These are phyloP conservation scores for Paramyrothecium sp. DNA, from an alignment of 2,329 filamentous ascomycete species.

Conservation along the genomic window DNA sequence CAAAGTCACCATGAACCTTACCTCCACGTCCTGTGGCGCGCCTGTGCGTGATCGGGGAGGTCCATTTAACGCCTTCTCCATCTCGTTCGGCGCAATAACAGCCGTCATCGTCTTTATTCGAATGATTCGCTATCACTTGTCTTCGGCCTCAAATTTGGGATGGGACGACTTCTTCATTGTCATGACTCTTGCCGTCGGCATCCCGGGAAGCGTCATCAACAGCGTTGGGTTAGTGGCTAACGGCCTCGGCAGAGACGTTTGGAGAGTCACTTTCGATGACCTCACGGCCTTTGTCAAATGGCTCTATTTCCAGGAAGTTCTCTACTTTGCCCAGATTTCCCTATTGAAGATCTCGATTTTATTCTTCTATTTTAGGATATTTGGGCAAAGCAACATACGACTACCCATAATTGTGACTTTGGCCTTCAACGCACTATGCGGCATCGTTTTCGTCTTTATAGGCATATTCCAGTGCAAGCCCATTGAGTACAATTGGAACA, in stretches of 20 bases:
- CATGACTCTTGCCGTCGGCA: constrained; percentile 14
- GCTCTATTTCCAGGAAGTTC: constrained; percentile 33
- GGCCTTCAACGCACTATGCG: constrained; percentile 30
- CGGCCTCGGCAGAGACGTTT: constrained; percentile 42
- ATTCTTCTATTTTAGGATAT: constrained; percentile 48
- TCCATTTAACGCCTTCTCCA: constrained; percentile 25
- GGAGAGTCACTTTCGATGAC: constrained; percentile 33
- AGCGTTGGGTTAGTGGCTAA: constrained; percentile 20
- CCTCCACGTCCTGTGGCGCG: constrained; percentile 15
- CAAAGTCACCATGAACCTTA: constrained; percentile 13
- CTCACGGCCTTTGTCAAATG: constrained; percentile 36
- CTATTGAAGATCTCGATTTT: constrained; percentile 45
- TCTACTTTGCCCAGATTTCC: constrained; percentile 41
- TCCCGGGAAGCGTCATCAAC: constrained; percentile 21
- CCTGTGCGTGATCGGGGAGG: constrained; percentile 20
- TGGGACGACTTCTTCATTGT: constrained; percentile 29
- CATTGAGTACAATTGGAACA: constrained; percentile 43
- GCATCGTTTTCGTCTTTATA: constrained; percentile 33
- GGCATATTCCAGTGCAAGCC: constrained; percentile 44
- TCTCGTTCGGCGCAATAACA: constrained; percentile 26
- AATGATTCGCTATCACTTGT: constrained; percentile 25
- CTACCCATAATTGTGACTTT: constrained; percentile 34
- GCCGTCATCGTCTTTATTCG: constrained; percentile 32
- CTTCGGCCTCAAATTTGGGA: constrained; percentile 21
- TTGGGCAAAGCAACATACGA: constrained; percentile 32